phyloP scores from a whole-genome alignment of 257 asterid genomes.

The Verbena officinalis region DNA sequence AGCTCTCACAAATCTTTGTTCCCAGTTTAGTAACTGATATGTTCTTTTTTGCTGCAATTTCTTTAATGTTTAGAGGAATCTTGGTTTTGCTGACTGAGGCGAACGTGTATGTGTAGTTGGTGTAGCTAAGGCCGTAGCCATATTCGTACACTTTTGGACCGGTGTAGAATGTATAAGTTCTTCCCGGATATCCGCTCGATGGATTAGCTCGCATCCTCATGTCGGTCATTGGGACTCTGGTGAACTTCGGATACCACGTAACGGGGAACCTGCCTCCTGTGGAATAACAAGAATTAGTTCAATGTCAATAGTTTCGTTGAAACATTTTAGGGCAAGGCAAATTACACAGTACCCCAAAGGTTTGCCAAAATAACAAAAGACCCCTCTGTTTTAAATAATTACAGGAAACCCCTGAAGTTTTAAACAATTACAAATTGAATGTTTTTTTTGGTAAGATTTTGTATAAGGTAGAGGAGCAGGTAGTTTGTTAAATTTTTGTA shows the following conservation, averaged over 20 bases:
- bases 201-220: slow-evolving; percentile 77
- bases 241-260: slow-evolving; percentile 74
- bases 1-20: slow-evolving; percentile 31
- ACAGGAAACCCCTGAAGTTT: too few relatives aligned
- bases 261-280: slow-evolving; percentile 71
- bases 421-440: too few relatives aligned
- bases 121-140: slow-evolving; percentile 77
- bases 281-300: slow-evolving; percentile 13
- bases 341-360: too few relatives aligned
- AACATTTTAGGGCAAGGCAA: too few relatives aligned
- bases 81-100: slow-evolving; percentile 34
- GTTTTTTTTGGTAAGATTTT: too few relatives aligned
- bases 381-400: too few relatives aligned
- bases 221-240: slow-evolving; percentile 60
- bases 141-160: slow-evolving; percentile 67
- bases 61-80: slow-evolving; percentile 28
- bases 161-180: slow-evolving; percentile 70
- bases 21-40: slow-evolving; percentile 43
- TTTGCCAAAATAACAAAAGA: too few relatives aligned
- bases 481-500: too few relatives aligned
- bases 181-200: slow-evolving; percentile 65
- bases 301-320: too few relatives aligned
- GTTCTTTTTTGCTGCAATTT: neutral
- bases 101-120: slow-evolving; percentile 46
- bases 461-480: too few relatives aligned